Evolutionary conservation across 768 basidiomycete genomes (phyloP).

Genomic region (Mycena vitilis): DNA sequence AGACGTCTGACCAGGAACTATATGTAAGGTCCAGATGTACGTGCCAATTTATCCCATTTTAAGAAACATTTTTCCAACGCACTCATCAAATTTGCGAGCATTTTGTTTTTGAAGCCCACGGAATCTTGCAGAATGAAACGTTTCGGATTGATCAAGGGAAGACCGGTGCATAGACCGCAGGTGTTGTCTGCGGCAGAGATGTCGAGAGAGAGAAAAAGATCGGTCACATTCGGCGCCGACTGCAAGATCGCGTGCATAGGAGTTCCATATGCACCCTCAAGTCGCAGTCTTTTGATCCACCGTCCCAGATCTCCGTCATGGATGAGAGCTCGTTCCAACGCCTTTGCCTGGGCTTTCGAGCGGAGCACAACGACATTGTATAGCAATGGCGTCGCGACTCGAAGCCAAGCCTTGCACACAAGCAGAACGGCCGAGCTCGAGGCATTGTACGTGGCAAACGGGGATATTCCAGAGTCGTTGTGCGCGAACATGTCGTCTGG

Average conservation of each 20-base stretch:
- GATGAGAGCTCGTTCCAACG: background rate
- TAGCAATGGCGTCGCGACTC: background rate
- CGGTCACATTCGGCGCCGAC: background rate
- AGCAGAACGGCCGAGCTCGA: background rate
- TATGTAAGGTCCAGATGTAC: background rate
- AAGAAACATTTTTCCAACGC: background rate
- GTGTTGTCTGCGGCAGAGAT: background rate
- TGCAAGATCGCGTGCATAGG: background rate
- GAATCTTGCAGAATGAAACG: background rate
- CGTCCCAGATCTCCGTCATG: background rate
- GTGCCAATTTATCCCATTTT: background rate
- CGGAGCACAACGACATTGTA: background rate
- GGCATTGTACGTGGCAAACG: background rate
- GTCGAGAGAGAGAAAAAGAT: background rate
- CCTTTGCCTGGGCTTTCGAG: constrained; percentile 3
- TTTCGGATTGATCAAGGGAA: background rate
- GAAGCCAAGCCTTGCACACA: background rate
- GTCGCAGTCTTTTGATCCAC: background rate
- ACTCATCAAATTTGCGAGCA: background rate
- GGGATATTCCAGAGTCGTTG: background rate
- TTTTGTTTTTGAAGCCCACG: background rate
- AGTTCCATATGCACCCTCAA: background rate
- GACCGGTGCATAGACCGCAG: background rate
- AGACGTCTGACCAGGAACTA: background rate
- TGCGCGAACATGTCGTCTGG: background rate